Evolutionary conservation across 2,329 filamentous ascomycete genomes (phyloP).

Genomic region (Calonectria pteridis): DNA sequence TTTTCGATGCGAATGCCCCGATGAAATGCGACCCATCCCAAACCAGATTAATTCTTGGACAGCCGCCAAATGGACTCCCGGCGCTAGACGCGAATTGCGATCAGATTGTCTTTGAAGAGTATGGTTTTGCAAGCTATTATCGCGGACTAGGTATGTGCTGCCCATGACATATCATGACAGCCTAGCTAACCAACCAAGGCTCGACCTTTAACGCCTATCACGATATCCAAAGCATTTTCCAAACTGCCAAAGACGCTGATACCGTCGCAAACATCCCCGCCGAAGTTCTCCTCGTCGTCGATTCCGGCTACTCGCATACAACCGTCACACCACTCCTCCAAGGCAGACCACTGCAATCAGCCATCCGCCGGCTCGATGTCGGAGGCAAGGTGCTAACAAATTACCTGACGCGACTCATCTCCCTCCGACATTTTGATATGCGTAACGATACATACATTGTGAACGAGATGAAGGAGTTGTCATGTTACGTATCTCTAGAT

Average conservation of each 20-base stretch:
- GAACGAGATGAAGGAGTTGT: constrained; percentile 94
- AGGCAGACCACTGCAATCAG: constrained; percentile 83
- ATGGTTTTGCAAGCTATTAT: constrained; percentile 89
- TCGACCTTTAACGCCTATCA: constrained; percentile 86
- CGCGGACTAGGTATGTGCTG: constrained; percentile 73
- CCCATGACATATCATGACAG: not conserved
- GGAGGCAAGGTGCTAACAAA: constrained; percentile 96
- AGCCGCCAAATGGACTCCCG: constrained; percentile 86
- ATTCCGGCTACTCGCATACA: constrained; percentile 93
- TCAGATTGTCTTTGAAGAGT: constrained; percentile 98
- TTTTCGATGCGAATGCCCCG: constrained; percentile 78
- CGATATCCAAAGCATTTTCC: constrained; percentile 78
- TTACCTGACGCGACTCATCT: constrained; percentile 89
- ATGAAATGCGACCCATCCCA: constrained; percentile 80
- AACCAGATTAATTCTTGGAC: constrained; percentile 86
- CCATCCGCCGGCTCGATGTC: constrained; percentile 86
- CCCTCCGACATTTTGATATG: constrained; percentile 94
- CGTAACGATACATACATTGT: constrained; percentile 93
- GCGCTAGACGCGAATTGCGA: constrained; percentile 90
- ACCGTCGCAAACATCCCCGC: constrained; percentile 64
- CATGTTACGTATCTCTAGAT: constrained; percentile 84
- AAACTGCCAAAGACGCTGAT: constrained; percentile 64
- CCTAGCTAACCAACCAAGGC: constrained; percentile 58
- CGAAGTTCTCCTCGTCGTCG: constrained; percentile 88
- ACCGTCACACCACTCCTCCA: constrained; percentile 88